Evolutionary conservation across 2,329 filamentous ascomycete species (phyloP).

Genomic region (Thelonectria olida): DNA sequence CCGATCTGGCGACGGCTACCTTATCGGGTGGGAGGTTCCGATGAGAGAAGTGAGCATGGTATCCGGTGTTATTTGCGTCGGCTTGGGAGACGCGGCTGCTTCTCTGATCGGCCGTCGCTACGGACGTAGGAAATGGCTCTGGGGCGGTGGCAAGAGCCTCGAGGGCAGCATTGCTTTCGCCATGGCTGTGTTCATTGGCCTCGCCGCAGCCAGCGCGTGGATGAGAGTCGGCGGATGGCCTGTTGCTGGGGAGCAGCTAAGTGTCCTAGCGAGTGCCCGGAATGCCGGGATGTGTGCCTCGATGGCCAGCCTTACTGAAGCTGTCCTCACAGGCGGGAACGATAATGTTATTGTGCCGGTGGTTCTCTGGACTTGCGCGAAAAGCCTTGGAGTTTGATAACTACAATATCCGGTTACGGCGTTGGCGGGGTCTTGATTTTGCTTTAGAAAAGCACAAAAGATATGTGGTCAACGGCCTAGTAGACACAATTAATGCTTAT

Average conservation of each 20-base stretch:
- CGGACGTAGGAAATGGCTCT: slow-evolving; percentile 91
- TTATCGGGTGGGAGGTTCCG: slow-evolving; percentile 79
- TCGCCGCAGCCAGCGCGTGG: slow-evolving; percentile 78
- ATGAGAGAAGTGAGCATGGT: slow-evolving; percentile 87
- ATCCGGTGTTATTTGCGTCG: slow-evolving; percentile 91
- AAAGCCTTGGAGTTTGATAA: slow-evolving; percentile 71
- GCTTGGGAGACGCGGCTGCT: slow-evolving; percentile 92
- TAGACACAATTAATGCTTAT: slow-evolving; percentile 37
- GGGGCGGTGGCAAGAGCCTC: slow-evolving; percentile 95
- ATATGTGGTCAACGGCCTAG: slow-evolving; percentile 14
- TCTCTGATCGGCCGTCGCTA: slow-evolving; percentile 88
- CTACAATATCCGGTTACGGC: slow-evolving; percentile 5
- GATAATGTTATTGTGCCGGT: slow-evolving; percentile 98
- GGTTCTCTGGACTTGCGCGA: slow-evolving; percentile 90
- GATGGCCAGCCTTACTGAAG: slow-evolving; percentile 90
- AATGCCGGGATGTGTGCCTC: slow-evolving; percentile 79
- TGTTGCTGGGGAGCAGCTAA: slow-evolving; percentile 54
- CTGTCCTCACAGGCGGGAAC: slow-evolving; percentile 94
- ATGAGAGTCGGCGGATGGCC: slow-evolving; percentile 80
- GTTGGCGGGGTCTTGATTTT: slow-evolving; percentile 16
- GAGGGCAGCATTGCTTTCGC: slow-evolving; percentile 89
- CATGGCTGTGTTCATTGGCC: slow-evolving; percentile 77
- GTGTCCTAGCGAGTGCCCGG: slow-evolving; percentile 53
- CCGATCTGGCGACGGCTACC: slow-evolving; percentile 63
- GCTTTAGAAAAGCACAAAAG: slow-evolving; percentile 20